Conservation (phyloP, 345 rosid genomes). For the Cardamine resedifolia region DNA sequence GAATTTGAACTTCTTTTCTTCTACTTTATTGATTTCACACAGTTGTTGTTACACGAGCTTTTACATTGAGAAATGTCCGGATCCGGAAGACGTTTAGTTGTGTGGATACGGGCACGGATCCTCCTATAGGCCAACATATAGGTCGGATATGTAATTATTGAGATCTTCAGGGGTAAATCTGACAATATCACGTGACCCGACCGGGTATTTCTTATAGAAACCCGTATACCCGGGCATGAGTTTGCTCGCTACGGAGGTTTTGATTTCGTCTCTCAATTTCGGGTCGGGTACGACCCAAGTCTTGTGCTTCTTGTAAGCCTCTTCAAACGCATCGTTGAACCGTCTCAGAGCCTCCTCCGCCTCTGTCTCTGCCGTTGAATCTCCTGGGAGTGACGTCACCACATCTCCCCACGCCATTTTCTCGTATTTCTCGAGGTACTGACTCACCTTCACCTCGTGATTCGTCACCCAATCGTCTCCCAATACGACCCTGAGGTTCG, state of each 20-base stretch:
- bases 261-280: slow-evolving; percentile 53
- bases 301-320: slow-evolving; percentile 50
- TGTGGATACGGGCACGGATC: slow-evolving; percentile 16
- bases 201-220: slow-evolving; percentile 41
- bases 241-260: slow-evolving; percentile 47
- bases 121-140: slow-evolving; percentile 32
- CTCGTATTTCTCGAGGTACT: slow-evolving; percentile 60
- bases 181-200: slow-evolving; percentile 17
- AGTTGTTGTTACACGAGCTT: not conserved
- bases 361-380: slow-evolving; percentile 14
- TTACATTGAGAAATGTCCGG: not conserved
- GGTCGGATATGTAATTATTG: slow-evolving; percentile 52
- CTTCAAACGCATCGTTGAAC: slow-evolving; percentile 61
- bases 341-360: slow-evolving; percentile 42
- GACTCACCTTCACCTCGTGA: slow-evolving; percentile 56
- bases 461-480: slow-evolving; percentile 65
- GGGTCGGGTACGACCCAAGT: slow-evolving; percentile 61
- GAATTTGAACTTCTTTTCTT: not conserved
- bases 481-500: slow-evolving; percentile 47
- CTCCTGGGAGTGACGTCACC: slow-evolving; percentile 41
- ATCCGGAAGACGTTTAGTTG: not conserved
- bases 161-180: slow-evolving; percentile 65
- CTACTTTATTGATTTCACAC: not conserved
- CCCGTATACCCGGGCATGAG: slow-evolving; percentile 46
- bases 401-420: slow-evolving; percentile 63